Evolutionary conservation across 1,284 basidiomycete genomes (phyloP).

Genomic region (Tilletia indica): DNA sequence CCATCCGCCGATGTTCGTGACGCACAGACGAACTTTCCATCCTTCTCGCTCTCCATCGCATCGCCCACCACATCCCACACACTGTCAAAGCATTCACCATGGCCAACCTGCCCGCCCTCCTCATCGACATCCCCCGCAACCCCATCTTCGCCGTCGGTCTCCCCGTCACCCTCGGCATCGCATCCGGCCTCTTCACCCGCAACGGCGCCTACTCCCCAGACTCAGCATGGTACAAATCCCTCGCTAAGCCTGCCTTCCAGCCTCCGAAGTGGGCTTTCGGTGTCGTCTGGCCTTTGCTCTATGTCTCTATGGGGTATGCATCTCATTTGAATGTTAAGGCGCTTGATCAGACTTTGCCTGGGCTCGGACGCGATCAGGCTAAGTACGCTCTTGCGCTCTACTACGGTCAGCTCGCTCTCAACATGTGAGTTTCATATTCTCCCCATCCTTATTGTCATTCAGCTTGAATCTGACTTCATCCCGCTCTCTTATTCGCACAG

Average conservation of each 20-base stretch:
- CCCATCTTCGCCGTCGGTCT: slow-evolving; percentile 49
- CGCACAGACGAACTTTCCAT: background rate
- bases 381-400: slow-evolving; percentile 66
- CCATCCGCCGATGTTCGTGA: too few species aligned
- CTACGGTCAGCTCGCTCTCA: slow-evolving; percentile 70
- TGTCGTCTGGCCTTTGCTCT: slow-evolving; percentile 65
- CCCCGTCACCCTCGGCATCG: slow-evolving; percentile 36
- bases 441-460: background rate
- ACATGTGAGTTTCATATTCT: slow-evolving; percentile 52
- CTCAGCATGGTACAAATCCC: slow-evolving; percentile 42
- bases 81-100: slow-evolving; percentile 19
- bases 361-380: slow-evolving; percentile 59
- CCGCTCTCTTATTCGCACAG: slow-evolving; percentile 32
- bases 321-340: slow-evolving; percentile 63
- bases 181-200: slow-evolving; percentile 29
- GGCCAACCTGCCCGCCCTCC: slow-evolving; percentile 40
- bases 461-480: background rate
- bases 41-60: background rate
- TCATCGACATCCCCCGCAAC: slow-evolving; percentile 36
- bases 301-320: slow-evolving; percentile 68
- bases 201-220: slow-evolving; percentile 22
- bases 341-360: slow-evolving; percentile 47
- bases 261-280: slow-evolving; percentile 32
- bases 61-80: background rate
- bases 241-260: slow-evolving; percentile 43